Conservation (phyloP, 768 basidiomycete genomes). For the Auriscalpium orientale region DNA sequence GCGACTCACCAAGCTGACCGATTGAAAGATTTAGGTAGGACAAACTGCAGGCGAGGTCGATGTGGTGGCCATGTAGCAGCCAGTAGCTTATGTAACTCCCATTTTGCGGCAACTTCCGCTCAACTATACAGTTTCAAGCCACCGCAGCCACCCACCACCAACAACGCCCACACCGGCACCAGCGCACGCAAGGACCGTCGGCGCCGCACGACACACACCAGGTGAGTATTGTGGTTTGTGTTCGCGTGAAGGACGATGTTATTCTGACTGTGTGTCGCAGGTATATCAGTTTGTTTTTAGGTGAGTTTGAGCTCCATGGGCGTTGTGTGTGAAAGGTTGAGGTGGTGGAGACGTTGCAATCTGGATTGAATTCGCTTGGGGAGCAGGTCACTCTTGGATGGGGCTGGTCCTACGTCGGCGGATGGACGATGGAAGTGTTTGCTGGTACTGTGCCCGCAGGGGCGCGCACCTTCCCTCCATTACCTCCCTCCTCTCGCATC, state of each 20-base stretch:
- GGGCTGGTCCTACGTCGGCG: background rate
- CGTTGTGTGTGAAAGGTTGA: no score
- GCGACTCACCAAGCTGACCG: no score
- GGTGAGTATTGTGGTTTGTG: background rate
- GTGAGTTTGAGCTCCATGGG: background rate
- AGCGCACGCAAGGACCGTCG: background rate
- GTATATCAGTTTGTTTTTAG: background rate
- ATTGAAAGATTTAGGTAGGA: no score
- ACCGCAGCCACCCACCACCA: constrained; percentile 1
- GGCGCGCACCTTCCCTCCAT: background rate
- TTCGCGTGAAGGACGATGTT: background rate
- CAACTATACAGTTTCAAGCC: constrained; percentile 10
- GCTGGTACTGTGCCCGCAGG: background rate
- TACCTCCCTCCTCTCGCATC: background rate
- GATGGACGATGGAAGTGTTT: background rate
- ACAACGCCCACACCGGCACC: background rate
- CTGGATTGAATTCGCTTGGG: no score
- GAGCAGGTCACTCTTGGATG: background rate
- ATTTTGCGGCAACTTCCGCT: background rate
- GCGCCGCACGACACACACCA: background rate
- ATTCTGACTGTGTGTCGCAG: background rate
- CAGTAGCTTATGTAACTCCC: no score
- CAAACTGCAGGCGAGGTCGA: no score
- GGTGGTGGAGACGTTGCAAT: no score
- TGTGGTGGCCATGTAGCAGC: no score